Percentiles rank a stretch among this genome's conserved stretches.
Evolutionary conservation across 768 basidiomycete genomes (phyloP).

Genomic region (Tephrocybe sp.): DNA sequence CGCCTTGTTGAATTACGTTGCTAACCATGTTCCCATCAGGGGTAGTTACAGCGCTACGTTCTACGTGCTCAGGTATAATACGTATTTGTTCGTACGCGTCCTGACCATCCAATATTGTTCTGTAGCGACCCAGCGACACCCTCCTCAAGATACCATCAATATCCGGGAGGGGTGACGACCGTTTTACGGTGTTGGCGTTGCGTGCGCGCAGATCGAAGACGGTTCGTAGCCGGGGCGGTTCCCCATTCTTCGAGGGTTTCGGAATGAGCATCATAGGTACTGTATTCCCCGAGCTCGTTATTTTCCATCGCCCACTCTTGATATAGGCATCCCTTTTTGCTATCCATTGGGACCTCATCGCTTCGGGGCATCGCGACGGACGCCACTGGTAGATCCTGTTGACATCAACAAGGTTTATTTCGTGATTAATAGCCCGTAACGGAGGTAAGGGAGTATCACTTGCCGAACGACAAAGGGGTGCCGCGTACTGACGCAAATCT

Average conservation of each 20-base stretch:
- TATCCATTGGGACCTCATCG: slow-evolving; percentile 25
- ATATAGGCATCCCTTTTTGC: slow-evolving; percentile 28
- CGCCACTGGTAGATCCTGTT: slow-evolving; percentile 28
- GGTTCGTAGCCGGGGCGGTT: slow-evolving; percentile 21
- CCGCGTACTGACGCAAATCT: neutral
- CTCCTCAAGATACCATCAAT: slow-evolving; percentile 8
- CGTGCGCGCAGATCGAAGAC: slow-evolving; percentile 29
- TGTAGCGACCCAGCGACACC: slow-evolving; percentile 17
- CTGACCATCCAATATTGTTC: slow-evolving; percentile 7
- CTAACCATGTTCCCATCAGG: slow-evolving; percentile 19
- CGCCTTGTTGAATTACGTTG: neutral
- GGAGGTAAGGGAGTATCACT: neutral
- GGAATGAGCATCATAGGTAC: slow-evolving; percentile 32
- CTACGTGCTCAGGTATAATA: slow-evolving; percentile 26
- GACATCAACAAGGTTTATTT: slow-evolving; percentile 22
- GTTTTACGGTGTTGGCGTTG: slow-evolving; percentile 20
- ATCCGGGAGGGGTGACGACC: neutral
- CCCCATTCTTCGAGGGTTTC: slow-evolving; percentile 3
- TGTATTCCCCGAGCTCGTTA: slow-evolving; percentile 27
- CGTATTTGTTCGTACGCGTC: slow-evolving; percentile 37
- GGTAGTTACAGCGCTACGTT: slow-evolving; percentile 26
- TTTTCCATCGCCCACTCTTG: slow-evolving; percentile 26
- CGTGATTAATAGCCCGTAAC: slow-evolving; percentile 22
- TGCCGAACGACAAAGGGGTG: neutral
- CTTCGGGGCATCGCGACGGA: slow-evolving; percentile 36